These are phyloP conservation scores for Calocera viscosa DNA, from an alignment of 768 basidiomycete species.

Conservation along the genomic window DNA sequence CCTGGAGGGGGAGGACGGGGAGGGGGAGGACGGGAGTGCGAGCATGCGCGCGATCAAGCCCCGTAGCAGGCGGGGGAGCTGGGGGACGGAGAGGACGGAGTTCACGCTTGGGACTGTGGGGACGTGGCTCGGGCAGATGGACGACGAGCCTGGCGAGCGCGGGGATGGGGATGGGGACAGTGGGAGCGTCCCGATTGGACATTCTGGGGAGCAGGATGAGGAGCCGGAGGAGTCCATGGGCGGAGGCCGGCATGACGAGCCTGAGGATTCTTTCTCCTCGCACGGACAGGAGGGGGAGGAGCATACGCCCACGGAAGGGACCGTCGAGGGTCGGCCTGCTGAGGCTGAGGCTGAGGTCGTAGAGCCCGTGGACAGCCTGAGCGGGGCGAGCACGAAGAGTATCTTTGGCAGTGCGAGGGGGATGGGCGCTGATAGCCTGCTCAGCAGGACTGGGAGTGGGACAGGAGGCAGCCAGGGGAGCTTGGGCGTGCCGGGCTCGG, in stretches of 20 bases:
- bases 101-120: background rate
- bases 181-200: background rate
- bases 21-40: slow-evolving; percentile 61
- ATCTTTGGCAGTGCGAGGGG: too few species aligned
- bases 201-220: background rate
- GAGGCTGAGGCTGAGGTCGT: too few species aligned
- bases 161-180: background rate
- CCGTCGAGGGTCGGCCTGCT: too few species aligned
- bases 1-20: slow-evolving; percentile 21
- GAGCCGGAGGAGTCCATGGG: background rate
- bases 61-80: slow-evolving; percentile 73
- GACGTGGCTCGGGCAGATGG: background rate
- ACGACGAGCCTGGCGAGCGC: slow-evolving; percentile 10
- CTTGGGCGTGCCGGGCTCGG: background rate
- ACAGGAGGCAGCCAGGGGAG: background rate
- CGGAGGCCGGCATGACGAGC: background rate
- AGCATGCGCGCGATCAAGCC: slow-evolving; percentile 83
- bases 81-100: slow-evolving; percentile 79
- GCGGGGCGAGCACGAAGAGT: too few species aligned
- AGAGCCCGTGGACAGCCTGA: too few species aligned
- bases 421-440: too few species aligned
- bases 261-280: too few species aligned
- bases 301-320: too few species aligned
- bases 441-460: background rate
- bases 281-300: too few species aligned